Evolutionary conservation across 768 basidiomycete species (phyloP).

Genomic region (Tricholoma furcatifolium): DNA sequence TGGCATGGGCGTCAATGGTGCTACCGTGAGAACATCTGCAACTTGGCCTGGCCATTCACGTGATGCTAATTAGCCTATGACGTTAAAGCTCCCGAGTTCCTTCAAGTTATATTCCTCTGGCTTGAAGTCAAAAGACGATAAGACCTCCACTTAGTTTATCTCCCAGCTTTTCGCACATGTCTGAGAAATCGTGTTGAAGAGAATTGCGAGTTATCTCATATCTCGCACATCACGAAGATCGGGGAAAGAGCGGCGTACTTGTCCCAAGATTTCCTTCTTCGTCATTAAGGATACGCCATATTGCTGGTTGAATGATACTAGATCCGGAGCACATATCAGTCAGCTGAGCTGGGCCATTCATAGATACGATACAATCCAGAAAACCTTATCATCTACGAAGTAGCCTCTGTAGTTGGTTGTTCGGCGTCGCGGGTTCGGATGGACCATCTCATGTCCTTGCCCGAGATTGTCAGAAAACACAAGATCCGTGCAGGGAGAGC

Average conservation of each 20-base stretch:
- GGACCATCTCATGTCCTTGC: conserved; percentile 2
- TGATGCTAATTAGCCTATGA: too few species aligned
- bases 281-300: conserved; percentile 5
- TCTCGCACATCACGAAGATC: conserved; percentile 3
- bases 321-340: conserved; percentile 9
- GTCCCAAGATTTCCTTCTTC: conserved; percentile 6
- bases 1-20: too few species aligned
- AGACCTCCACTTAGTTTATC: too few species aligned
- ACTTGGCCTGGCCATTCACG: too few species aligned
- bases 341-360: conserved; percentile 13
- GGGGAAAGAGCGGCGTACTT: background rate
- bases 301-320: conserved; percentile 13
- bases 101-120: too few species aligned
- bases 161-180: too few species aligned
- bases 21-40: too few species aligned
- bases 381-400: background rate
- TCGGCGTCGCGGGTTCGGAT: conserved; percentile 1
- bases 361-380: background rate
- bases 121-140: too few species aligned
- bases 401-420: conserved; percentile 6
- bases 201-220: background rate
- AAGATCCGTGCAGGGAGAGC: conserved; percentile 10
- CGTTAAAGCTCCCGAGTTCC: too few species aligned
- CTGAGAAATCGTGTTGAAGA: background rate
- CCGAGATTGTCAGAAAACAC: conserved; percentile 4